Base-by-base conservation (phyloP, 176 grass and related monocot genomes). In the Poa pratensis region DNA sequence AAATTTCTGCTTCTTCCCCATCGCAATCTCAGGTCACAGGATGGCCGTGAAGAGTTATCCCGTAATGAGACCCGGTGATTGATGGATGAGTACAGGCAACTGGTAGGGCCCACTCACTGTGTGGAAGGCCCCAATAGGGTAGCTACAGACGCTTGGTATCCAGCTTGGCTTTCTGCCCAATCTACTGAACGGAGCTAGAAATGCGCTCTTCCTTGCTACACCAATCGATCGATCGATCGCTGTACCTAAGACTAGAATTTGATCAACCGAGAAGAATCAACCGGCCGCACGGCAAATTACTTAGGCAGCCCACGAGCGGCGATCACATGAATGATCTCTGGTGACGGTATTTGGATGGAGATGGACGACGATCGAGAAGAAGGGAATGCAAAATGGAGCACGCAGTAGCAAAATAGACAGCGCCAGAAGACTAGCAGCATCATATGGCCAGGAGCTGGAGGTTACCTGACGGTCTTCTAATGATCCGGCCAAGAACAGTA, bases 131-230 rank as follows among this genome's bases (percentile, higher is more conserved):
- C 60, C 27, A 55, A 13, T 74, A 45, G 34, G 8, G 4, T 48
- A 48, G 45, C 48, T 16, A 18, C 19, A 27, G 35, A 6, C 75
- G 65, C 82, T 59, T 80, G 59, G 46, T 46, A 67, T 80, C 81
- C 75, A 84, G 67, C 75, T 73, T 27, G 42, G 50, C 20, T 0
- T 43, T 15, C 11, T 24, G 20, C 26, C 13, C 1, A 64, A 34
- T 24, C 35, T 35, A 48, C 5, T 22, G 1, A 12, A 14, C 13
- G 3, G 46, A 48, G n/a, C n/a, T n/a, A 48, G 2, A 48, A 48
- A 48, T 14, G 46, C 46, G 46, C 46, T 48, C 11, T 14, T 48
- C 11, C 45, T 48, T 13, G 45, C 42, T 22, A 14, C n/a, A 17
- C 5, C 26, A 13, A 64, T 64, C 24, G 3, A 1, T 32, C 1